A percentile compares a stretch with the other conserved stretches of the same genome.
Conservation (phyloP, 2,329 filamentous ascomycete species). For the Ceratocystis smalleyi region DNA sequence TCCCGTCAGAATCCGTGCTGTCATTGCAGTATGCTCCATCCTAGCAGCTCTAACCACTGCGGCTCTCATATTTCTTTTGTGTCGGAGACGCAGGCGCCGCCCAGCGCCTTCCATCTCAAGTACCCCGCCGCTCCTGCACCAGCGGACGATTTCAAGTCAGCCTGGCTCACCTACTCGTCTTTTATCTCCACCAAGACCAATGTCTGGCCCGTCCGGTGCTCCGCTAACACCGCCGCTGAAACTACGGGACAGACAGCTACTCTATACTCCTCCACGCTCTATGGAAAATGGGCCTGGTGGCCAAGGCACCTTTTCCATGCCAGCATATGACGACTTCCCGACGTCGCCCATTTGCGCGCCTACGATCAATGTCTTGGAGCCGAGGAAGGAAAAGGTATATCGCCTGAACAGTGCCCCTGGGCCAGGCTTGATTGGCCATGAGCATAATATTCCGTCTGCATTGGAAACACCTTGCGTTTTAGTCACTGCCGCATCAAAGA, state of each 20-base stretch:
- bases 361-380: constrained; percentile 8
- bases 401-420: neutral
- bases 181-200: constrained; percentile 5
- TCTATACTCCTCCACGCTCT: constrained; percentile 13
- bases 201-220: neutral
- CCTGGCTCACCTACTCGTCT: constrained; percentile 1
- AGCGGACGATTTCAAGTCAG: constrained; percentile 1
- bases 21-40: constrained; percentile 13
- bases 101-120: constrained; percentile 4
- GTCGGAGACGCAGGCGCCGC: neutral
- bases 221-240: constrained; percentile 10
- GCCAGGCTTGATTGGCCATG: neutral
- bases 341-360: constrained; percentile 13
- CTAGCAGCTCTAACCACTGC: constrained; percentile 6
- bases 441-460: neutral
- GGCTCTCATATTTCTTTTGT: constrained; percentile 10
- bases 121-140: constrained; percentile 4
- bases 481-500: neutral
- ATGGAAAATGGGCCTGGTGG: constrained; percentile 11
- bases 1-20: constrained; percentile 6
- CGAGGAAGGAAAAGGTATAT: constrained; percentile 10
- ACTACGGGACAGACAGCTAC: constrained; percentile 11
- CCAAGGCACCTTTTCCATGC: constrained; percentile 10
- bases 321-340: constrained; percentile 4
- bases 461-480: neutral